phyloP scores from a whole-genome alignment of 768 basidiomycete species.

The Cubamyces lactineus region DNA sequence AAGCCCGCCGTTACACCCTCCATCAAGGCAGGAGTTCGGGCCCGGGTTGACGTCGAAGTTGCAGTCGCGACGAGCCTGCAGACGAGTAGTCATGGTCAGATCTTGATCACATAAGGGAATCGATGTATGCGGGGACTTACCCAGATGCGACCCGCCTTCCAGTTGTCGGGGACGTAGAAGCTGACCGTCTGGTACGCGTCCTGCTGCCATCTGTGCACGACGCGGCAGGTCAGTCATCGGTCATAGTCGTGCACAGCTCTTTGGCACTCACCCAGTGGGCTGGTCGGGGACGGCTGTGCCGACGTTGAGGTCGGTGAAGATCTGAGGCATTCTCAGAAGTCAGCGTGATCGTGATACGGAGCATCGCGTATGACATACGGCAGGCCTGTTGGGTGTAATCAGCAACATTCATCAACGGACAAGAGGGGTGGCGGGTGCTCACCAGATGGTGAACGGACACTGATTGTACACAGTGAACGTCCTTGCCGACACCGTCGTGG shows the following conservation, averaged over 20 bases:
- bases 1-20: conserved; percentile 47
- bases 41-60: conserved; percentile 34
- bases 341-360: background rate
- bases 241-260: background rate
- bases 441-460: conserved; percentile 49
- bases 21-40: conserved; percentile 39
- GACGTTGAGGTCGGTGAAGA: conserved; percentile 40
- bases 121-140: conserved; percentile 14
- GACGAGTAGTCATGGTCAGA: background rate
- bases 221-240: background rate
- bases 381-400: conserved; percentile 31
- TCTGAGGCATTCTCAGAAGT: conserved; percentile 17
- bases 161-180: conserved; percentile 43
- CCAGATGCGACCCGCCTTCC: conserved; percentile 46
- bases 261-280: conserved; percentile 34
- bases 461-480: conserved; percentile 47
- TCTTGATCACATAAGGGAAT: background rate
- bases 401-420: background rate
- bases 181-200: conserved; percentile 29
- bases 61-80: conserved; percentile 44
- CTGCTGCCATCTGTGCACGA: conserved; percentile 34
- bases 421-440: conserved; percentile 8
- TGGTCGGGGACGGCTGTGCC: conserved; percentile 35
- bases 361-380: conserved; percentile 26
- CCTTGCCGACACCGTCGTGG: conserved; percentile 16